Conservation (phyloP, 2,329 filamentous ascomycete genomes). For the Penicillium sp. region DNA sequence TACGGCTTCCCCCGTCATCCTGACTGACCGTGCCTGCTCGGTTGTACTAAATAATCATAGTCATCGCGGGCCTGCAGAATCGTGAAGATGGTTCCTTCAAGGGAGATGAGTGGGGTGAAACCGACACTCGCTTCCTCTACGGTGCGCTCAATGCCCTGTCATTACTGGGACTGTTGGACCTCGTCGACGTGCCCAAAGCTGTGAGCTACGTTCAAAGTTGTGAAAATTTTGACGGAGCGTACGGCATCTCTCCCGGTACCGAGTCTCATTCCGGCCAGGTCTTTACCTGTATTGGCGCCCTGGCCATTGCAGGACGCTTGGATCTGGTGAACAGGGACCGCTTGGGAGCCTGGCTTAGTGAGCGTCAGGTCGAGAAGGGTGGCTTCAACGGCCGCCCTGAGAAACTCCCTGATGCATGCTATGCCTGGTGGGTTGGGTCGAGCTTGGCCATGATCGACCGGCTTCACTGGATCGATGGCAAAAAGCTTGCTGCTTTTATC, state of each 20-base stretch:
- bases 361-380: constrained; percentile 81
- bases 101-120: constrained; percentile 95
- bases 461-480: constrained; percentile 87
- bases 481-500: constrained; percentile 77
- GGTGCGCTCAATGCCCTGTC: constrained; percentile 86
- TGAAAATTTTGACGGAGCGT: constrained; percentile 91
- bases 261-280: constrained; percentile 96
- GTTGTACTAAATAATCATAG: constrained; percentile 42
- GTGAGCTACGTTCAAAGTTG: constrained; percentile 77
- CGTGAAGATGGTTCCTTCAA: constrained; percentile 78
- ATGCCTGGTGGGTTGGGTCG: constrained; percentile 97
- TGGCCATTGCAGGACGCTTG: constrained; percentile 77
- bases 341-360: constrained; percentile 85
- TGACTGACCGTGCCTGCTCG: constrained; percentile 2
- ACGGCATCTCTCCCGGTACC: constrained; percentile 81
- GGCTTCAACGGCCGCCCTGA: constrained; percentile 92
- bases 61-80: constrained; percentile 80
- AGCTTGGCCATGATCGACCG: constrained; percentile 85
- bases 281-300: constrained; percentile 85
- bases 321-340: constrained; percentile 80
- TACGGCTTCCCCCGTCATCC: constrained; percentile 48
- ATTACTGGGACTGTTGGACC: constrained; percentile 67
- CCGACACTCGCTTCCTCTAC: constrained; percentile 92
- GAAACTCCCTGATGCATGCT: constrained; percentile 95
- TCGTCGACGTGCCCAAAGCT: constrained; percentile 76